A percentile compares a stretch with the other conserved stretches of the same genome.
These are phyloP conservation scores for Clavispora fructus DNA, from an alignment of 805 yeast genomes.

Conservation along the genomic window DNA sequence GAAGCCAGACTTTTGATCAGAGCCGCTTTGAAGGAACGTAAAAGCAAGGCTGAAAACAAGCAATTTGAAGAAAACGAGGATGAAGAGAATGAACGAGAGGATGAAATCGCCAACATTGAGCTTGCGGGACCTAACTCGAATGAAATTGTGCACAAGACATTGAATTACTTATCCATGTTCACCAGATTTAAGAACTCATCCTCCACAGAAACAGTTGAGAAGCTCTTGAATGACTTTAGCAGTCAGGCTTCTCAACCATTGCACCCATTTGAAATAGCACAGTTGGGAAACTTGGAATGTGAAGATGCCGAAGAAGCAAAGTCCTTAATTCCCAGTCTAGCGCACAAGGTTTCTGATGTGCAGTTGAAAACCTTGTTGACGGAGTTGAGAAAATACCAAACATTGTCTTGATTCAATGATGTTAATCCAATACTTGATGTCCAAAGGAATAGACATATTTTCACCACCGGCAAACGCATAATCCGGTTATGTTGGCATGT, in stretches of 20 bases:
- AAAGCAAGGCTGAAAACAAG: slow-evolving; percentile 31
- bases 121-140: slow-evolving; percentile 69
- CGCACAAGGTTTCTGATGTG: slow-evolving; percentile 74
- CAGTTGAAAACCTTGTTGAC: slow-evolving; percentile 84
- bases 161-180: slow-evolving; percentile 79
- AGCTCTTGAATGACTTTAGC: slow-evolving; percentile 68
- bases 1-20: slow-evolving; percentile 88
- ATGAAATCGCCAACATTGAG: slow-evolving; percentile 41
- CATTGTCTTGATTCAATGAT: slow-evolving; percentile 27
- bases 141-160: slow-evolving; percentile 86
- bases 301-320: slow-evolving; percentile 97
- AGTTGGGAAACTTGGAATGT: slow-evolving; percentile 82
- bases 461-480: background rate
- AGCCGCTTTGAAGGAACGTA: slow-evolving; percentile 74
- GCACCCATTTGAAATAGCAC: slow-evolving; percentile 96
- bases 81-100: slow-evolving; percentile 38
- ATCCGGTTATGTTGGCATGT: background rate
- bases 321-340: slow-evolving; percentile 84
- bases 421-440: background rate
- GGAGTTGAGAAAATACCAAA: slow-evolving; percentile 64
- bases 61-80: slow-evolving; percentile 24
- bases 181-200: slow-evolving; percentile 89
- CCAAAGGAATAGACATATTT: background rate
- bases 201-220: slow-evolving; percentile 90
- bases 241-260: slow-evolving; percentile 43